Conservation (phyloP, 2,329 filamentous ascomycete genomes). For the Cercospora nicotianae region DNA sequence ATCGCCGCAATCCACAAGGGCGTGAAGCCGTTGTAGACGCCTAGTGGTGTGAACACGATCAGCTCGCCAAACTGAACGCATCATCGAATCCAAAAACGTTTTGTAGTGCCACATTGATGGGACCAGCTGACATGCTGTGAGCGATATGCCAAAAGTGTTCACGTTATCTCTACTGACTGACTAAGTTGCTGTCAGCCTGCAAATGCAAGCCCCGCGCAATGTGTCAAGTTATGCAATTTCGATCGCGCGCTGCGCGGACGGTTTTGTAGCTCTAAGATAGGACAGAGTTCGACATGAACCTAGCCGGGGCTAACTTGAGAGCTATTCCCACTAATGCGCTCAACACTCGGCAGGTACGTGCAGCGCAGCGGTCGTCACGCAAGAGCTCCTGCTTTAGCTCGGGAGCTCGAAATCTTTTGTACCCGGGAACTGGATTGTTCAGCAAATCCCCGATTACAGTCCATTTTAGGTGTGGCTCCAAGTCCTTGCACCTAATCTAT, state of each 20-base stretch:
- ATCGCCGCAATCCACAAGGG: slow-evolving; percentile 97
- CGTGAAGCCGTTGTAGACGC: slow-evolving; percentile 65
- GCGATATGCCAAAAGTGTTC: background rate
- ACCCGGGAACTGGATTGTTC: slow-evolving; percentile 4
- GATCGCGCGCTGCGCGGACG: background rate
- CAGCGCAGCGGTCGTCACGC: background rate
- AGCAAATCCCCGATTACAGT: slow-evolving; percentile 5
- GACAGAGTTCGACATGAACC: background rate
- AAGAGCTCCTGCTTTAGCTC: slow-evolving; percentile 1
- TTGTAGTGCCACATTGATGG: background rate
- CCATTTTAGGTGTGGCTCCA: background rate
- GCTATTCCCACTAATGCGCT: background rate
- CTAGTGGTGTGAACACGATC: background rate
- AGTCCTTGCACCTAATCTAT: slow-evolving; percentile 21
- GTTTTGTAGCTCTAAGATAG: background rate
- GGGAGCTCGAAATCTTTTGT: slow-evolving; percentile 1
- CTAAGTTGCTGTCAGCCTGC: background rate
- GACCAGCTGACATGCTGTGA: background rate
- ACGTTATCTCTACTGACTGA: background rate
- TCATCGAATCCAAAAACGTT: background rate
- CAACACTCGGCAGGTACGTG: slow-evolving; percentile 1
- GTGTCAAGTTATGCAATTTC: background rate
- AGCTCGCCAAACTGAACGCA: background rate
- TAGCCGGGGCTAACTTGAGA: background rate
- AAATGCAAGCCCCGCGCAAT: background rate